Percentiles rank a stretch among this genome's conserved stretches.
Conservation (phyloP, 2,329 filamentous ascomycete species). For the Drechslerella dactyloides region DNA sequence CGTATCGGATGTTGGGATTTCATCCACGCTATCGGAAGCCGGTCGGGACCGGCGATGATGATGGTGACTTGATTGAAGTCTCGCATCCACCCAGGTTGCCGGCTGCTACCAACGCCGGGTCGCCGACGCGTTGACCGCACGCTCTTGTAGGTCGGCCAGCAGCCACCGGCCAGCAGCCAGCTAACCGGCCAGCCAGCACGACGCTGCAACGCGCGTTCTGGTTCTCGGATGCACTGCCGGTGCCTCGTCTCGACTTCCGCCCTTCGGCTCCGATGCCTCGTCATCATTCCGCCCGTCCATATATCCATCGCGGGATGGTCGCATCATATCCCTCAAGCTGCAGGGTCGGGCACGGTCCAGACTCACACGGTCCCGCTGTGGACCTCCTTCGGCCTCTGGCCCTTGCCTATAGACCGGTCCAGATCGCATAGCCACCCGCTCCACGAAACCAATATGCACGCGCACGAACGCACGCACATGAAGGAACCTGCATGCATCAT, state of each 20-base stretch:
- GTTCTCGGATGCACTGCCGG: no score
- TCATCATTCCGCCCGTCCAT: no score
- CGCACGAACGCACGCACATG: background rate
- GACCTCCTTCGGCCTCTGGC: background rate
- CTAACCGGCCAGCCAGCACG: background rate
- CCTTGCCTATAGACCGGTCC: background rate
- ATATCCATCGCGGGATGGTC: background rate
- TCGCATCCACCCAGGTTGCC: background rate
- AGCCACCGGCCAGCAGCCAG: background rate
- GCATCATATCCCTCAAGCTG: background rate
- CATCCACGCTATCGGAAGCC: background rate
- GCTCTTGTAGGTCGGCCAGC: background rate
- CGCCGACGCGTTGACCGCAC: background rate
- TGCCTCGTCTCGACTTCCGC: no score
- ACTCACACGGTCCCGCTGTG: background rate
- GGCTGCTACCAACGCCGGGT: background rate
- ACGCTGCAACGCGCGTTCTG: no score
- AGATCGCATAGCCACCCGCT: background rate
- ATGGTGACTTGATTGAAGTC: no score
- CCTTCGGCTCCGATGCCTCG: no score
- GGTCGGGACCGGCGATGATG: no score
- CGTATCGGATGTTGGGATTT: background rate
- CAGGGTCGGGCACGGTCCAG: background rate
- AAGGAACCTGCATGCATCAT: background rate
- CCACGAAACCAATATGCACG: background rate